These are phyloP conservation scores for Filobasidium floriforme DNA, from an alignment of 768 basidiomycete genomes.

Conservation along the genomic window DNA sequence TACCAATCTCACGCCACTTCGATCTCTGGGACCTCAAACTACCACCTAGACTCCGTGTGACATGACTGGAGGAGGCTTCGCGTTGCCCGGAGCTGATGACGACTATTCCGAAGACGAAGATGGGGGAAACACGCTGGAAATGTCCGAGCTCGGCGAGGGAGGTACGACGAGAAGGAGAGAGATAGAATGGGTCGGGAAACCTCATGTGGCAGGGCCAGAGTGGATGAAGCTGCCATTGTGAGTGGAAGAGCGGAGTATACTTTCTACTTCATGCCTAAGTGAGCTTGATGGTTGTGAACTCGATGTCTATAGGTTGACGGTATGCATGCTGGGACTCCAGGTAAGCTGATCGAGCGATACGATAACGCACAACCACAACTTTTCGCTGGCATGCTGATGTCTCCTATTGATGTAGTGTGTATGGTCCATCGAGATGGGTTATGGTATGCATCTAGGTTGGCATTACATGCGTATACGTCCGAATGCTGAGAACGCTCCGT, in stretches of 20 bases:
- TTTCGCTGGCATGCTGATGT: too few species aligned
- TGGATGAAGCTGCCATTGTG: constrained; percentile 40
- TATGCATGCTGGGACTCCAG: constrained; percentile 75
- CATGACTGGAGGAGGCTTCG: constrained; percentile 12
- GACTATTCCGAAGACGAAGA: constrained; percentile 16
- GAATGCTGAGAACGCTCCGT: neutral
- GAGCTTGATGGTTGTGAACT: neutral
- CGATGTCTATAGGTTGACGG: constrained; percentile 50
- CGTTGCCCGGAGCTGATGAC: neutral
- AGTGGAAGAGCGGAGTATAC: constrained; percentile 4
- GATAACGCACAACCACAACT: neutral
- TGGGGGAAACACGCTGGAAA: constrained; percentile 67
- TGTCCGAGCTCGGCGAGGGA: constrained; percentile 72
- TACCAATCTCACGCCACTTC: neutral
- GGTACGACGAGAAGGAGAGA: constrained; percentile 35
- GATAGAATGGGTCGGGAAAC: constrained; percentile 44
- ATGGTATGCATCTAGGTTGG: constrained; percentile 50
- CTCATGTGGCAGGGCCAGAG: constrained; percentile 41
- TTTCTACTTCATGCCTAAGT: neutral
- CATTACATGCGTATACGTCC: constrained; percentile 44
- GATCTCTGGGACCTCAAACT: neutral
- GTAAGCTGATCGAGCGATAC: constrained; percentile 43
- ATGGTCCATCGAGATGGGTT: constrained; percentile 93
- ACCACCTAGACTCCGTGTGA: neutral
- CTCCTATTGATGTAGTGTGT: constrained; percentile 46